phyloP scores from a whole-genome alignment of 176 grass and related monocot genomes.

The Cenchrus purpureus region DNA sequence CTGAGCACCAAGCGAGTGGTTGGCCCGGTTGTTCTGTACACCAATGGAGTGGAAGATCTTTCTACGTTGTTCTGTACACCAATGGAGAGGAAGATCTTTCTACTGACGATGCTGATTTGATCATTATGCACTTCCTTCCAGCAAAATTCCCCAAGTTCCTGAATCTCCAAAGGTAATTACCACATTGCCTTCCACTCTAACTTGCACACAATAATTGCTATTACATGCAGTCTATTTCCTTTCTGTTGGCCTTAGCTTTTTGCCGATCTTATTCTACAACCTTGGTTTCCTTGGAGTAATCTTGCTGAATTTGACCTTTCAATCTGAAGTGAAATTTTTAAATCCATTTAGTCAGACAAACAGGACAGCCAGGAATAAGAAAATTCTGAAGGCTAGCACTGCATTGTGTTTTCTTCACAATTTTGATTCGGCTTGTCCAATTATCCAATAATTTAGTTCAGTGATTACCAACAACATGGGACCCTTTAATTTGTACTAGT shows the following conservation, averaged over 20 bases:
- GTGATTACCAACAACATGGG: neutral
- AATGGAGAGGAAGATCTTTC: neutral
- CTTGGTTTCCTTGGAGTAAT: neutral
- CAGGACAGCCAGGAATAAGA: neutral
- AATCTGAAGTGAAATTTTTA: neutral
- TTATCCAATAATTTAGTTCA: neutral
- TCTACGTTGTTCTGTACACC: neutral
- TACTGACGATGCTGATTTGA: neutral
- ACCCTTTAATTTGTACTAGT: too few species aligned
- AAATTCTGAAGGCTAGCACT: neutral
- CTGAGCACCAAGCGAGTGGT: neutral
- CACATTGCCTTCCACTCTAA: too few species aligned
- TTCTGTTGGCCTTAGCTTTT: neutral
- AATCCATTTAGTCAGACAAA: neutral
- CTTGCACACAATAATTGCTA: too few species aligned
- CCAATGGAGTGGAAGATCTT: neutral
- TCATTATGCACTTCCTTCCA: neutral
- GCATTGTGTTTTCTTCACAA: neutral
- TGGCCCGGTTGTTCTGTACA: neutral
- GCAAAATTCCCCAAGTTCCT: neutral
- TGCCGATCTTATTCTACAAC: neutral
- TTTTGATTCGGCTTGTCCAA: neutral
- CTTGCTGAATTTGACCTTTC: neutral
- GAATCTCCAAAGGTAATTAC: neutral
- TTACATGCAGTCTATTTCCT: neutral